These are phyloP conservation scores for Plasmodium gaboni DNA, from an alignment of 169 alveolate species.

Conservation along the genomic window DNA sequence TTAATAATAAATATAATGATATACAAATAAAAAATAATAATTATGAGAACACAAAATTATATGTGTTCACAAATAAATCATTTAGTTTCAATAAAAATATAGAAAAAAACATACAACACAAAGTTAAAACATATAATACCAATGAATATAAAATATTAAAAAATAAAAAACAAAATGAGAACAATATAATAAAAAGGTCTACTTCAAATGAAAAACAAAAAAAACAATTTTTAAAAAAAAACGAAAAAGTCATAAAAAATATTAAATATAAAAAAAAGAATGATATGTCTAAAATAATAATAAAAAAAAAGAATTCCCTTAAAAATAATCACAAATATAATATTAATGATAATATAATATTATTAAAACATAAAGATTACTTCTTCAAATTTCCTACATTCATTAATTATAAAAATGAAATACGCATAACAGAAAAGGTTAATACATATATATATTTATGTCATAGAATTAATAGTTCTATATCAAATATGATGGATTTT, in stretches of 20 bases:
- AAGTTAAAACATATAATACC: no score
- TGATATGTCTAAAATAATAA: neutral
- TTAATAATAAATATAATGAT: no score
- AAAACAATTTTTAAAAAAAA: neutral
- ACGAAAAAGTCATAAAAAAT: neutral
- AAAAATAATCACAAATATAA: slow-evolving; percentile 1
- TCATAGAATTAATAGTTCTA: slow-evolving; percentile 21
- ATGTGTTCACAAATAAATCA: no score
- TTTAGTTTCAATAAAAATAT: no score
- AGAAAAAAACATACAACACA: no score
- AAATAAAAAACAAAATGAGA: no score
- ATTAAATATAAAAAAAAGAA: neutral
- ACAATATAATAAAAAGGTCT: no score
- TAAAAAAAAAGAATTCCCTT: neutral
- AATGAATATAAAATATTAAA: no score
- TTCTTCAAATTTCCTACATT: slow-evolving; percentile 15
- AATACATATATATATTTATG: slow-evolving; percentile 19
- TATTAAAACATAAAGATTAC: no score
- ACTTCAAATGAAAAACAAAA: no score
- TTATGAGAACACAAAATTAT: no score
- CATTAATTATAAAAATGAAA: slow-evolving; percentile 1
- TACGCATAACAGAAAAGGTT: slow-evolving; percentile 16
- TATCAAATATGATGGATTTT: slow-evolving; percentile 15
- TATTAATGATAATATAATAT: neutral
- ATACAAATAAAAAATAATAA: no score